Evolutionary conservation across 805 yeast species (phyloP), one percentile per base, ranked within the genome.

Genomic region (Zygoascus tannicola): DNA sequence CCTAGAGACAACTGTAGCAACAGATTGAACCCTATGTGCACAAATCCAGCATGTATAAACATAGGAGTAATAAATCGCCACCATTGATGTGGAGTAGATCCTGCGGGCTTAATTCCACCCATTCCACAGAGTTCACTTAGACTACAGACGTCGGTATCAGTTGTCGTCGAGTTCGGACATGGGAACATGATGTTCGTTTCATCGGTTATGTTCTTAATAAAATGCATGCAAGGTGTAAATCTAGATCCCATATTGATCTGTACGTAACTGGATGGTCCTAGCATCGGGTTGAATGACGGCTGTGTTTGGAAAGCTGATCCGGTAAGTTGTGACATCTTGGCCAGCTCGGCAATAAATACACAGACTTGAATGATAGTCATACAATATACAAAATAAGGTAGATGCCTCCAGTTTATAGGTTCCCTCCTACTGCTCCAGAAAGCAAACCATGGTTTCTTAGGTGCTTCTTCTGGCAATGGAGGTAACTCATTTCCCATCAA

Each of bases 221-320:
- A 54, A 37, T 73, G 74, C 85, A 81, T 79, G 56, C 88, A 81
- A 0, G 87, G 85, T 1, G 74, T 69, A 57, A 78, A 81, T 23
- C 87, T 59, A 2, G 85, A 80, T 1, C 88, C 88, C 73, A 78
- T 72, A 51, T 77, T 74, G 45, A 81, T 79, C 55, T 76, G 69
- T 1, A 80, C 65, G 53, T 79, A 79, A 0, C 80, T 63, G 2
- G 85, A 79, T 10, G 88, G 88, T 1, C 88, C 88, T 22, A 81
- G 57, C 87, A 81, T 81, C 4, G 87, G 88, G 56, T 81, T 81
- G 65, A 81, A 78, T 48, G 76, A 73, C 4, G 88, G 88, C 51
- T 78, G 60, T 0, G 84, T 77, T 56, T 78, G 85, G 47, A 81
- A 71, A 3, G 81, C 76, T 14, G 74, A 68, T 2, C 85, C 84